Evolutionary conservation across 306 rosid genomes (phyloP).

Genomic region (Mimosa pudica): DNA sequence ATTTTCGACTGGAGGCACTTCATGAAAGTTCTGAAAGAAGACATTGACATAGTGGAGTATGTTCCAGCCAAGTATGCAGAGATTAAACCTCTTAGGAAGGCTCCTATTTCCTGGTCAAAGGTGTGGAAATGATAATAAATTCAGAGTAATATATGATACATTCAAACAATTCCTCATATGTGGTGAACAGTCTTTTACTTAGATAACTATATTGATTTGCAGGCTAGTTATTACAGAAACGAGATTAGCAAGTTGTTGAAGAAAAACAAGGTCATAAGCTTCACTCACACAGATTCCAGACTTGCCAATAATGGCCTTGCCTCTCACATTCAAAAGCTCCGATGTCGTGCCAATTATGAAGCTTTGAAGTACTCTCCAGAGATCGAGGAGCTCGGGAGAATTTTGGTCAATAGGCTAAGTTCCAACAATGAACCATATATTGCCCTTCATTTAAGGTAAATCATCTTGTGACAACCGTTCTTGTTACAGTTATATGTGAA

Average conservation of each 20-base stretch:
- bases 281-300: slow-evolving; percentile 89
- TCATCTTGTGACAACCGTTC: neutral
- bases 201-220: slow-evolving; percentile 41
- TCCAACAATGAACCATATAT: slow-evolving; percentile 70
- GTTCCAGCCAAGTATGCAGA: slow-evolving; percentile 63
- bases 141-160: neutral
- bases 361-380: slow-evolving; percentile 74
- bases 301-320: slow-evolving; percentile 90
- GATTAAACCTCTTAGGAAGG: slow-evolving; percentile 63
- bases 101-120: slow-evolving; percentile 99
- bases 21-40: slow-evolving; percentile 75
- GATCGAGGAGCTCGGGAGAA: slow-evolving; percentile 81
- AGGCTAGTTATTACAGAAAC: slow-evolving; percentile 91
- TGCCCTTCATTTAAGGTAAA: slow-evolving; percentile 93
- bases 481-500: too few relatives aligned
- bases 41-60: slow-evolving; percentile 74
- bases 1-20: slow-evolving; percentile 96
- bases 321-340: slow-evolving; percentile 74
- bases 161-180: neutral
- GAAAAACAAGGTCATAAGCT: slow-evolving; percentile 60
- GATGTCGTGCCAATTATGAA: slow-evolving; percentile 89
- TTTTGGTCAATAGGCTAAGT: slow-evolving; percentile 77
- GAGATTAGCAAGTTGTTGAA: slow-evolving; percentile 70
- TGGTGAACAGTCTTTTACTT: slow-evolving; percentile 50
- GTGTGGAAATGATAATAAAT: slow-evolving; percentile 39